Conservation (phyloP, 2,329 filamentous ascomycete genomes). For the Botryotinia convoluta region DNA sequence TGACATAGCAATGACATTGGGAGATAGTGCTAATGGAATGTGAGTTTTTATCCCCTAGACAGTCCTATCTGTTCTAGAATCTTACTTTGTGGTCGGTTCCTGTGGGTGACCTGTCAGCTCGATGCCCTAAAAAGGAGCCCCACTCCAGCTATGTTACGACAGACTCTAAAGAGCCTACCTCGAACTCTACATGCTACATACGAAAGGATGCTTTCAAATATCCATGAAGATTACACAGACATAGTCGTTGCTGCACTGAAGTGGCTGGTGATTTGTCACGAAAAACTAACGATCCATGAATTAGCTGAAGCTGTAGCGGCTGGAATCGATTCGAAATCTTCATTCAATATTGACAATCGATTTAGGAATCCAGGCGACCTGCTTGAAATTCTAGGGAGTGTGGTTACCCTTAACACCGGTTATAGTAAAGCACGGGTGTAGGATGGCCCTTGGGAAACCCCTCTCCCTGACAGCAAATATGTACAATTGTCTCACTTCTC, state of each 20-base stretch:
- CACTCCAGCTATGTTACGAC: conserved; percentile 1
- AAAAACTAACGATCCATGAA: neutral
- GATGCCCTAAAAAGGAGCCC: neutral
- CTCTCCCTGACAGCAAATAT: neutral
- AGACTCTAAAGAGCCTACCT: neutral
- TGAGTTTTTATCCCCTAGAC: neutral
- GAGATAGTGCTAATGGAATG: conserved; percentile 1
- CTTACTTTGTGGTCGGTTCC: neutral
- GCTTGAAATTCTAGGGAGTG: neutral
- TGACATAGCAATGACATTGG: neutral
- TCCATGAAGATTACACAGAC: neutral
- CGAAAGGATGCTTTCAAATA: neutral
- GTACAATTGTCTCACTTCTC: neutral
- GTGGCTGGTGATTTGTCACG: neutral
- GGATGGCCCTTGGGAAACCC: neutral
- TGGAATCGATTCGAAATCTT: neutral
- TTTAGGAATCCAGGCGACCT: neutral
- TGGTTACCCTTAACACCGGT: neutral
- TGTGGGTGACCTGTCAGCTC: conserved; percentile 5
- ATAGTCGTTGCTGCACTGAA: neutral
- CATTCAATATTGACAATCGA: conserved; percentile 1
- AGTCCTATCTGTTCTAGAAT: neutral
- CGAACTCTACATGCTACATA: conserved; percentile 3
- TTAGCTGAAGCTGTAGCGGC: conserved; percentile 8
- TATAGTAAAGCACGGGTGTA: too few relatives aligned